Evolutionary conservation across 78 protist species (phyloP), one percentile per base, ranked within the genome.

Genomic region (Tieghemostelium lacteum): DNA sequence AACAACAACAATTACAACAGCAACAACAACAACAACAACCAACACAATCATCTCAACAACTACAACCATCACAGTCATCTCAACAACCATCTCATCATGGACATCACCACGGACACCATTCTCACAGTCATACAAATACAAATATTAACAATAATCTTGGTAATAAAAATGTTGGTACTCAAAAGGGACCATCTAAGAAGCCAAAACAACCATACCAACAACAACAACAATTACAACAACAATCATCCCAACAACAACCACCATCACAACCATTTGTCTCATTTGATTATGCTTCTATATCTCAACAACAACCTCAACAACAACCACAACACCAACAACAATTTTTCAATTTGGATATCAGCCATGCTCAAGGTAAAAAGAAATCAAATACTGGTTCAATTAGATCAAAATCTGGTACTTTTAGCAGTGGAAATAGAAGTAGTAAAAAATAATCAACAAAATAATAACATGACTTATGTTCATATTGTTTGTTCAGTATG

Each of bases 291-390:
- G 39, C 33, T 40, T 34, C 39, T 70, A 31, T 63, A 33, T 17
- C 24, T 2, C 33, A 24, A 17, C 36, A 50, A 2, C 60, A 71
- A 50, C 19, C 60, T 19, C 58, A 26, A 16, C 5, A 36, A 42
- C 16, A 42, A 26, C 24, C 28, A 22, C 77, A 45, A 71, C 33
- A 71, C 31, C 77, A 71, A 71, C 77, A 71, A 71, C 77, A 71
- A 60, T 71, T 71, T 71, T 71, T 71, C 77, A 71, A 42, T 33
- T 28, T 55, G 8, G 77, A 71, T 22, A 50, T 31, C 45, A 34
- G 33, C 17, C 49, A 45, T 17, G 52, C 77, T 17, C 36, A 67
- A 50, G 39, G 39, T 20, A 71, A 71, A 71, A 40, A 45, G 20
- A 17, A 54, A 42, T 50, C 77, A 28, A 31, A 42, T 22, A 63